These are phyloP conservation scores for Lupinus albus DNA, from an alignment of 306 rosid genomes.

Conservation along the genomic window DNA sequence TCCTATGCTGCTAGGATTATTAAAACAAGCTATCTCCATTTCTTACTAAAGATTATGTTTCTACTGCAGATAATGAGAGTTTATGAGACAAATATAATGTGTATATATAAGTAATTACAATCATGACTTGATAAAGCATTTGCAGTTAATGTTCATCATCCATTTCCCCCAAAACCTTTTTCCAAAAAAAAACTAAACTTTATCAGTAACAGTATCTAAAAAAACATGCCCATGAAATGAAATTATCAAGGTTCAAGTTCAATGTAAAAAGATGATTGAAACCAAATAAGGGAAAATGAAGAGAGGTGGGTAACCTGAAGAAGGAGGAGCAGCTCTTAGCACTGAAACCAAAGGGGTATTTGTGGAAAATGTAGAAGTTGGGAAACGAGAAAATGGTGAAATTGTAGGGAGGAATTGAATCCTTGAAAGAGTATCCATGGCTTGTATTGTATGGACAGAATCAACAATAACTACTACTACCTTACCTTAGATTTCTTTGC, in stretches of 20 bases:
- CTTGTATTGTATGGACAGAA: not conserved
- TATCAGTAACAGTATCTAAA: no score
- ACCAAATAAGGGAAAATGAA: not conserved
- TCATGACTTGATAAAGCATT: not conserved
- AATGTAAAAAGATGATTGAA: not conserved
- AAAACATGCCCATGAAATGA: not conserved
- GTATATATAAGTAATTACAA: slow-evolving; percentile 3
- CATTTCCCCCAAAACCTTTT: no score
- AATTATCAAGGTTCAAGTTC: not conserved
- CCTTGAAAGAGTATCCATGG: slow-evolving; percentile 64
- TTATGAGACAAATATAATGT: not conserved
- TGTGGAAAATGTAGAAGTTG: slow-evolving; percentile 32
- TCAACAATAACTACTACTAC: not conserved
- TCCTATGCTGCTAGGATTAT: not conserved
- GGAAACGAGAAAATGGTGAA: slow-evolving; percentile 47
- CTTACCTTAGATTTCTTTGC: not conserved
- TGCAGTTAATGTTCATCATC: no score
- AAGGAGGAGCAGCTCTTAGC: slow-evolving; percentile 45
- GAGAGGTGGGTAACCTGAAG: slow-evolving; percentile 44
- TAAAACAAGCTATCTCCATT: not conserved
- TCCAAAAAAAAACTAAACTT: not conserved
- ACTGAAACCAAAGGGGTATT: slow-evolving; percentile 39
- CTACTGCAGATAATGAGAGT: not conserved
- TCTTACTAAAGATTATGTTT: slow-evolving; percentile 10
- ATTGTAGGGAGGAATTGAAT: slow-evolving; percentile 50